phyloP scores from a whole-genome alignment of 2,329 filamentous ascomycete genomes.

The Colletotrichum neosansevieriae region DNA sequence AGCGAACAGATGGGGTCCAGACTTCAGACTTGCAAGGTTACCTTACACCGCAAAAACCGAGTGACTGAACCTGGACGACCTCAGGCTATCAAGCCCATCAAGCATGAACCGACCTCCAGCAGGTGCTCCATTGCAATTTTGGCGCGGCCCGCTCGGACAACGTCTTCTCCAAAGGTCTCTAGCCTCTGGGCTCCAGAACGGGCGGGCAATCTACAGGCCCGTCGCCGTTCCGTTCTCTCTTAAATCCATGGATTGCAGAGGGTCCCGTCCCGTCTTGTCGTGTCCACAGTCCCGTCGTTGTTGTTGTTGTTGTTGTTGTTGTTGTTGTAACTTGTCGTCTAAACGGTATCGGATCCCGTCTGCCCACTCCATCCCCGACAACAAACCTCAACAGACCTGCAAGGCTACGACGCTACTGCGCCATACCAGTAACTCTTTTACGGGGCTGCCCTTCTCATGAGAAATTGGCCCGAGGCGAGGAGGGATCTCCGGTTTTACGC shows the following conservation, averaged over 20 bases:
- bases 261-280: background rate
- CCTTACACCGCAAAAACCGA: constrained; percentile 23
- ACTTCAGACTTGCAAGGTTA: background rate
- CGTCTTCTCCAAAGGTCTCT: background rate
- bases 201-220: constrained; percentile 38
- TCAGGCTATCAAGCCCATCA: constrained; percentile 20
- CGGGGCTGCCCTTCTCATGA: background rate
- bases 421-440: no score
- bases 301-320: no score
- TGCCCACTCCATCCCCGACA: background rate
- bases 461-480: background rate
- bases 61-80: background rate
- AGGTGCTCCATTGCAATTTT: constrained; percentile 35
- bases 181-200: background rate
- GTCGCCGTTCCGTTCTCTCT: constrained; percentile 31
- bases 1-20: background rate
- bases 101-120: constrained; percentile 32
- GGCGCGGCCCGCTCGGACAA: constrained; percentile 36
- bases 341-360: no score
- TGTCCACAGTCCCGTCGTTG: no score
- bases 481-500: no score
- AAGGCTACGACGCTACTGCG: constrained; percentile 3
- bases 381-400: background rate
- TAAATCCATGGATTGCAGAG: no score
- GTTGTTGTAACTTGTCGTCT: no score